Evolutionary conservation across 306 rosid genomes (phyloP).

Genomic region (Ceratonia siliqua): DNA sequence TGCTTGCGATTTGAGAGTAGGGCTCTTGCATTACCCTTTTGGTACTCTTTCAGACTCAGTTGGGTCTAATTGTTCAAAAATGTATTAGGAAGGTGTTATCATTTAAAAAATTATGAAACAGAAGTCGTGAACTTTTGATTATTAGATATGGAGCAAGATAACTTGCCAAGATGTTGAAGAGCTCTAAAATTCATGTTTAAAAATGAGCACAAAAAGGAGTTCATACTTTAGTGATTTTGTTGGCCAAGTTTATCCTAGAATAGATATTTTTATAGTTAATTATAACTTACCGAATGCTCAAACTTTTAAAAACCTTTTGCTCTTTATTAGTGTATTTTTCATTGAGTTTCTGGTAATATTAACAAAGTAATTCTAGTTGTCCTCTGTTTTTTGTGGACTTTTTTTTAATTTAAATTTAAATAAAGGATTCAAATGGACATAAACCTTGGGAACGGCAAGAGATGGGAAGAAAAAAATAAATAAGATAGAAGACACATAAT

Average conservation of each 20-base stretch:
- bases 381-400: too few relatives aligned
- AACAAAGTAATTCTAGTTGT: not conserved
- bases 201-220: not conserved
- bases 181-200: not conserved
- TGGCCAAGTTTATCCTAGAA: not conserved
- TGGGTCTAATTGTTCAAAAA: not conserved
- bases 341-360: not conserved
- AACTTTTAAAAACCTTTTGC: not conserved
- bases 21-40: constrained; percentile 9
- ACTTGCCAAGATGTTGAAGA: constrained; percentile 19
- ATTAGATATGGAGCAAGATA: constrained; percentile 8
- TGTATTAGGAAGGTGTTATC: not conserved
- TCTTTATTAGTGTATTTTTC: not conserved
- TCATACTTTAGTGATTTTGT: not conserved
- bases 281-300: not conserved
- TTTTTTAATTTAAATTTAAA: too few relatives aligned
- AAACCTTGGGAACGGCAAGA: too few relatives aligned
- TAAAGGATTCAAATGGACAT: too few relatives aligned
- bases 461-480: too few relatives aligned
- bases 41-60: not conserved
- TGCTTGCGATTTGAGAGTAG: constrained; percentile 7
- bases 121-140: not conserved
- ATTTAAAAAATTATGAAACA: not conserved
- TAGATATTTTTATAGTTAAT: not conserved
- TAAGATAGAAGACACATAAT: too few relatives aligned